Evolutionary conservation across 1,284 basidiomycete species (phyloP).

Genomic region (Sanghuangporus sanghuang): DNA sequence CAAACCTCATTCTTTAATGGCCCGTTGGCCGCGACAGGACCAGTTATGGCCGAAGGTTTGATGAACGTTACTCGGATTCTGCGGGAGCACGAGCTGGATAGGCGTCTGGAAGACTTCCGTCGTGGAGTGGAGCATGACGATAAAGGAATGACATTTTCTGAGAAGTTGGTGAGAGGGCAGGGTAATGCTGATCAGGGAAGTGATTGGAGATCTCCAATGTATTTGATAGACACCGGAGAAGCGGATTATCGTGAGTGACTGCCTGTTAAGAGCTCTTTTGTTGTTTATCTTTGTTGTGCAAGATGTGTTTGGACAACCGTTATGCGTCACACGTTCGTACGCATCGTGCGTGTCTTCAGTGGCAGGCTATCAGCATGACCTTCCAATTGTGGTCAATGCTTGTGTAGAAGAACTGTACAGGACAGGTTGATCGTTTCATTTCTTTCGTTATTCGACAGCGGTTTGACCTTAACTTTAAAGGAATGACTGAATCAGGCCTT

Average conservation of each 20-base stretch:
- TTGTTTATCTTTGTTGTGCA: not conserved
- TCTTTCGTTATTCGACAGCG: not conserved
- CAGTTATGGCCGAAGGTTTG: not conserved
- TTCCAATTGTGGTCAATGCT: slow-evolving; percentile 50
- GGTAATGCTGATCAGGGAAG: not conserved
- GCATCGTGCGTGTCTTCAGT: slow-evolving; percentile 42
- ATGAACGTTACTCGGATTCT: slow-evolving; percentile 3
- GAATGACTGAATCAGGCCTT: slow-evolving; percentile 41
- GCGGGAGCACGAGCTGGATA: not conserved
- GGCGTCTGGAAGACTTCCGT: not conserved
- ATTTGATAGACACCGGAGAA: not conserved
- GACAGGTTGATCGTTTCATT: slow-evolving; percentile 36
- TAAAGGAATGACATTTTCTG: not conserved
- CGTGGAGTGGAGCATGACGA: not conserved
- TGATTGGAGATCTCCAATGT: slow-evolving; percentile 1
- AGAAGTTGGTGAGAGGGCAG: not conserved
- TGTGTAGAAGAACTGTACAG: slow-evolving; percentile 58
- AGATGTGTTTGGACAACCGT: slow-evolving; percentile 46
- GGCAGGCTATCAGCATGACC: slow-evolving; percentile 45
- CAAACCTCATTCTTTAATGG: not conserved
- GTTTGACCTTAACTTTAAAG: slow-evolving; percentile 21
- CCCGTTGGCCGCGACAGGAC: not conserved
- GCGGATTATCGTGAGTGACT: slow-evolving; percentile 1
- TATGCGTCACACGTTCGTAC: slow-evolving; percentile 40
- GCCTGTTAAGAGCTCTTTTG: not conserved